Percentiles rank a stretch among this genome's conserved stretches.
Conservation (phyloP, 148 eudicot genomes). For the Nyssa sinensis region DNA sequence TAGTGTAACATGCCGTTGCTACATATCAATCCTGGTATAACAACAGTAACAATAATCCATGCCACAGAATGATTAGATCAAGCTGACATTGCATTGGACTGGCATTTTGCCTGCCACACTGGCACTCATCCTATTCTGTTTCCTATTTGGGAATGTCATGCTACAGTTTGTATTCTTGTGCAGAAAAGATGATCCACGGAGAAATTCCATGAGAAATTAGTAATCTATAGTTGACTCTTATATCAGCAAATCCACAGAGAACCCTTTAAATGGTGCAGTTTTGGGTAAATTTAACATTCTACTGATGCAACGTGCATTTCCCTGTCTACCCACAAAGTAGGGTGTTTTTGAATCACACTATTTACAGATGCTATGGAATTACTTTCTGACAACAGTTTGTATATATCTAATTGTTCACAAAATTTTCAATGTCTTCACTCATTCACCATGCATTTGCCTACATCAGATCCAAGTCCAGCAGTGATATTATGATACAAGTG, state of each 20-base stretch:
- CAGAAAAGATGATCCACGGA: background rate
- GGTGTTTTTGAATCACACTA: background rate
- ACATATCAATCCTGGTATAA: too few relatives aligned
- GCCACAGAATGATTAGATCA: background rate
- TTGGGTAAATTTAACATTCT: background rate
- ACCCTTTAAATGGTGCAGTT: background rate
- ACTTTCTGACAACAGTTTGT: background rate
- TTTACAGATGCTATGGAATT: background rate
- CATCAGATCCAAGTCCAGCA: background rate
- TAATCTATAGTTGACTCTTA: background rate
- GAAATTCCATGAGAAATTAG: background rate
- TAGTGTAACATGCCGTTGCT: too few relatives aligned
- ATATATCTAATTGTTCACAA: slow-evolving; percentile 2
- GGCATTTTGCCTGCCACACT: background rate
- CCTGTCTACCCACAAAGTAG: background rate
- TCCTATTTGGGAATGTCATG: background rate
- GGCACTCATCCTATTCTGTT: background rate
- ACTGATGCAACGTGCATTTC: background rate
- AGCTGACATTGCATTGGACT: background rate
- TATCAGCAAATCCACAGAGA: background rate
- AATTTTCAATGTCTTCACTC: background rate
- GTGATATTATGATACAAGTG: background rate
- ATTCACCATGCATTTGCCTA: background rate
- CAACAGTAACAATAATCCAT: background rate
- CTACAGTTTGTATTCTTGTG: background rate